A percentile compares a stretch with the other conserved stretches of the same genome.
These are phyloP conservation scores for Schizopora paradoxa DNA, from an alignment of 1,284 basidiomycete species.

Conservation along the genomic window DNA sequence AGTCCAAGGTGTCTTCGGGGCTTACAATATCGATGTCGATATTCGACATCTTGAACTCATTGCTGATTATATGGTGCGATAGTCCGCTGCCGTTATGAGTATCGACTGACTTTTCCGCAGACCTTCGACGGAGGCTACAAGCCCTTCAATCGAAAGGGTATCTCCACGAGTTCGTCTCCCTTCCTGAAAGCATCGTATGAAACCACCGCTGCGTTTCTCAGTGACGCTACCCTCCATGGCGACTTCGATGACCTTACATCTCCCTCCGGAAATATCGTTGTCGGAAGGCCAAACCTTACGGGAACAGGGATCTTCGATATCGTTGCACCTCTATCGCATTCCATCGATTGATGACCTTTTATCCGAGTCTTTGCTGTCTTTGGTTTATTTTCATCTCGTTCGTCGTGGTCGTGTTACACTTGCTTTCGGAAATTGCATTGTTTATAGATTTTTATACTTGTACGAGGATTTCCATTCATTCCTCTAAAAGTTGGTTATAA, in stretches of 20 bases:
- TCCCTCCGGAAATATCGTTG: slow-evolving; percentile 88
- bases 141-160: slow-evolving; percentile 95
- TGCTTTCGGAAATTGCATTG: too few species aligned
- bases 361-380: slow-evolving; percentile 10
- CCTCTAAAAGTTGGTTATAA: too few species aligned
- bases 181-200: slow-evolving; percentile 97
- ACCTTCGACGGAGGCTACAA: slow-evolving; percentile 97
- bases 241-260: slow-evolving; percentile 91
- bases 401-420: too few species aligned
- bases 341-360: slow-evolving; percentile 18
- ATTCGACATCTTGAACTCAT: slow-evolving; percentile 94
- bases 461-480: too few species aligned
- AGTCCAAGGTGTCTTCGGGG: slow-evolving; percentile 90
- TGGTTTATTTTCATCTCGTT: too few species aligned
- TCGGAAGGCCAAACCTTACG: slow-evolving; percentile 77
- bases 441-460: too few species aligned
- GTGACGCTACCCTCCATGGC: slow-evolving; percentile 90
- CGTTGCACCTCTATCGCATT: slow-evolving; percentile 45
- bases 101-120: slow-evolving; percentile 35
- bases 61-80: slow-evolving; percentile 92
- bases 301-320: slow-evolving; percentile 91
- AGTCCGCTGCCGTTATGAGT: slow-evolving; percentile 4
- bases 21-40: slow-evolving; percentile 96
- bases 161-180: slow-evolving; percentile 87
- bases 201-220: slow-evolving; percentile 93